Conservation (phyloP, 768 basidiomycete genomes). For the Suillus americanus region DNA sequence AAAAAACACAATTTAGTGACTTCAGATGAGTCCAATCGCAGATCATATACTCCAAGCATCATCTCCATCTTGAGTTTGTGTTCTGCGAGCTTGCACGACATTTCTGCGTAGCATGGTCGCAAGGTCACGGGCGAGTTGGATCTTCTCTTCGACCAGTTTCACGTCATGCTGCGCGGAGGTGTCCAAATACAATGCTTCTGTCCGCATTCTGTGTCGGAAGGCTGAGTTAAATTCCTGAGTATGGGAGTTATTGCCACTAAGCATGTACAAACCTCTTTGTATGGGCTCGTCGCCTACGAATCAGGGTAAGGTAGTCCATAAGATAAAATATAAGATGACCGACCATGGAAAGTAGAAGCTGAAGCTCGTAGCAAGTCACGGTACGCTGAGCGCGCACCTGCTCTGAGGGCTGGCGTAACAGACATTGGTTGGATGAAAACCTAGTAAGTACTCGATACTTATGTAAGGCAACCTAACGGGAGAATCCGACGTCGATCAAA, state of each 20-base stretch:
- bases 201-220: constrained; percentile 69
- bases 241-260: neutral
- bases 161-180: constrained; percentile 43
- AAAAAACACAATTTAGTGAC: constrained; percentile 5
- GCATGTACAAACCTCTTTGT: constrained; percentile 43
- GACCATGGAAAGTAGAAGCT: constrained; percentile 64
- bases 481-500: constrained; percentile 29
- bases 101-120: constrained; percentile 76
- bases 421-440: constrained; percentile 34
- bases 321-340: constrained; percentile 5
- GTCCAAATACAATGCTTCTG: constrained; percentile 45
- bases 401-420: constrained; percentile 54
- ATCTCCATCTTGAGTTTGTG: constrained; percentile 33
- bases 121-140: constrained; percentile 65
- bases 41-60: constrained; percentile 58
- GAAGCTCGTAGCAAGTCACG: constrained; percentile 70
- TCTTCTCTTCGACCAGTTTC: constrained; percentile 50
- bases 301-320: neutral
- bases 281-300: constrained; percentile 55
- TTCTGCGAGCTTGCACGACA: constrained; percentile 75
- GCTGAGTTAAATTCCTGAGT: constrained; percentile 39
- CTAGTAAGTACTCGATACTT: constrained; percentile 12
- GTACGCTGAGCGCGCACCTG: constrained; percentile 74
- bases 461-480: constrained; percentile 7
- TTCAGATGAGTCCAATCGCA: neutral